Percentiles rank a stretch among this genome's conserved stretches.
These are phyloP conservation scores for Pilaira anomala DNA, from an alignment of 192 early-diverging fungal genomes.

Conservation along the genomic window DNA sequence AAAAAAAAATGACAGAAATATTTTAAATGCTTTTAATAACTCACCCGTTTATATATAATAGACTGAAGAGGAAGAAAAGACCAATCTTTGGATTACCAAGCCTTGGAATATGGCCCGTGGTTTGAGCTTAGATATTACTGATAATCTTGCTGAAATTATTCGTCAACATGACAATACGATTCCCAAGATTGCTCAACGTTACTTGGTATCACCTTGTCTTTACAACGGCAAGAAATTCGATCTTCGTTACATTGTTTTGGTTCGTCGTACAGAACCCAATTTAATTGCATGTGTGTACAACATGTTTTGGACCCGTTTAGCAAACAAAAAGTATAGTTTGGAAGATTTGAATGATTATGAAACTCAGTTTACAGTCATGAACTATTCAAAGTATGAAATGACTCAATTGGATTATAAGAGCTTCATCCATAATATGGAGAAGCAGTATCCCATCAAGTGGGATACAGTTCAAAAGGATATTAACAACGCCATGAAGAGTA, in stretches of 20 bases:
- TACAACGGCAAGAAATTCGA: constrained; percentile 52
- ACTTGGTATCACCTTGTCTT: constrained; percentile 42
- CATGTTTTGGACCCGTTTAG: constrained; percentile 51
- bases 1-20: not conserved
- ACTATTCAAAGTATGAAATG: constrained; percentile 46
- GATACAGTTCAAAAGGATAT: constrained; percentile 41
- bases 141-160: constrained; percentile 39
- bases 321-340: constrained; percentile 38
- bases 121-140: constrained; percentile 37
- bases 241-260: constrained; percentile 44
- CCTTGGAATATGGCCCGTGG: constrained; percentile 45
- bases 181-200: constrained; percentile 46
- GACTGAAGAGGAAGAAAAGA: constrained; percentile 32
- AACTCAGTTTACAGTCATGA: constrained; percentile 50
- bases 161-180: constrained; percentile 38
- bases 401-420: constrained; percentile 43
- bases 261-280: constrained; percentile 41
- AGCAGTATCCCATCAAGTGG: constrained; percentile 46
- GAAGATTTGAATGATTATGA: constrained; percentile 45
- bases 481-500: constrained; percentile 45
- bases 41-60: not conserved
- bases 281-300: constrained; percentile 40
- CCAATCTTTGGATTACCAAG: constrained; percentile 50
- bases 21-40: not conserved
- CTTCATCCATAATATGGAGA: constrained; percentile 50